Base-by-base conservation (phyloP, 805 yeast genomes). In the Candida germanica region DNA sequence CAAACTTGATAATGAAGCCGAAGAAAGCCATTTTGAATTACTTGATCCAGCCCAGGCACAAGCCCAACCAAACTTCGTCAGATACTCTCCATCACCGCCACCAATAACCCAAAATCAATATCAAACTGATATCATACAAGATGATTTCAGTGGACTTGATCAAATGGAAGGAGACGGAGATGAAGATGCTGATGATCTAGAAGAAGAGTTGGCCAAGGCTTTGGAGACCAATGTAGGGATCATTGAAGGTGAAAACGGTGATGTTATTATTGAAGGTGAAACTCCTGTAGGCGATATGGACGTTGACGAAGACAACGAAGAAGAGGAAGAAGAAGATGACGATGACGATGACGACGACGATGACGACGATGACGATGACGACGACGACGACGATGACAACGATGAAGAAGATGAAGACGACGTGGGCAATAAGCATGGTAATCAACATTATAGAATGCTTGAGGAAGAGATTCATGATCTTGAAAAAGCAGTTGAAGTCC, bases 381-480 rank as follows among this genome's bases (percentile, higher is more conserved):
- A 74, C 1, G 77, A 73, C 3, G 79, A 73, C 15, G 79, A 71
- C 4, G 74, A 67, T 3, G 74, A 69, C 5, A 75, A 71, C 6
- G 77, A 69, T 2, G 74, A 64, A 3, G 75, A 69, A 3, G 70
- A 66, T 2, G 71, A 66, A 4, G 75, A 64, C 22, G 79, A 71
- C 16, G 75, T 68, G 29, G 79, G 75, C 36, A 75, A 71, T 35
- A 77, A 75, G 37, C 73, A 71, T 33, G 71, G 67, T 38, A 55
- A 80, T 63, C 59, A 68, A 56, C 51, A 64, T 60, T 36, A 56
- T 47, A 88, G 85, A 50, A 71, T 87, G 46, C 65, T 93, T 38
- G 78, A 77, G 42, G 98, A 91, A 59, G 97, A 89, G 57, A 80
- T 93, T 39, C 63, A 71, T 5, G 98, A 93, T 52, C 69, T 93